A percentile compares a stretch with the other conserved stretches of the same genome.
Conservation (phyloP, 1,284 basidiomycete genomes). For the Hemileia vastatrix region DNA sequence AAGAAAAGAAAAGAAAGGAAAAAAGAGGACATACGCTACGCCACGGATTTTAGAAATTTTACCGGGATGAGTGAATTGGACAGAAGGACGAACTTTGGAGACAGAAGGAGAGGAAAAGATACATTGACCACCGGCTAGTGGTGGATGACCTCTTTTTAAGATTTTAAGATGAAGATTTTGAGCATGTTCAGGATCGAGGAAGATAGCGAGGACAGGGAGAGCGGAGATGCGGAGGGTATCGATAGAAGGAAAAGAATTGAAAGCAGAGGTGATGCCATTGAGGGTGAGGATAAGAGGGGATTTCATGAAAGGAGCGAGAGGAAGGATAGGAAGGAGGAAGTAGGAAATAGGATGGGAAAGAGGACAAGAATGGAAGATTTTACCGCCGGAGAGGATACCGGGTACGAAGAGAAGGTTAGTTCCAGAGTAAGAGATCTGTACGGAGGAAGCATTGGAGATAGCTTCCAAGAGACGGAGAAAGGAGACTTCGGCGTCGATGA, state of each 20-base stretch:
- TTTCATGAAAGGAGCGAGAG: conserved; percentile 89
- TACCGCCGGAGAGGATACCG: conserved; percentile 78
- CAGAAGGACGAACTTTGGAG: conserved; percentile 69
- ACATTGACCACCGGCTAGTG: conserved; percentile 82
- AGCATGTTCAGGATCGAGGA: conserved; percentile 69
- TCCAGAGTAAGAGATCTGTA: conserved; percentile 95
- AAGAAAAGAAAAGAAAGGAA: conserved; percentile 3
- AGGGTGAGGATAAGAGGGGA: conserved; percentile 70
- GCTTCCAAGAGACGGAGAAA: conserved; percentile 81
- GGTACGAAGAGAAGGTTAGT: conserved; percentile 84
- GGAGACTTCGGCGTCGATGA: conserved; percentile 89
- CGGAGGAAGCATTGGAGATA: conserved; percentile 83
- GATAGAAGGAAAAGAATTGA: conserved; percentile 74
- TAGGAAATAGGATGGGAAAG: conserved; percentile 80
- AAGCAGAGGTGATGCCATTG: conserved; percentile 77
- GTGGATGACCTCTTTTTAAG: conserved; percentile 81
- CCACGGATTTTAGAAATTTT: conserved; percentile 90
- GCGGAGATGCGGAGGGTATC: conserved; percentile 88
- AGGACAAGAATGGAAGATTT: conserved; percentile 74
- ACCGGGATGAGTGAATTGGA: conserved; percentile 84
- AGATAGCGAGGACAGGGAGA: conserved; percentile 78
- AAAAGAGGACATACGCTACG: conserved; percentile 60
- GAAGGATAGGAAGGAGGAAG: conserved; percentile 80
- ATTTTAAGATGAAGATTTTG: conserved; percentile 55
- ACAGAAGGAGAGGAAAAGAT: conserved; percentile 87